Evolutionary conservation across 2,329 filamentous ascomycete species (phyloP), one percentile per base, ranked within the genome.

Genomic region (Zymoseptoria passerinii): DNA sequence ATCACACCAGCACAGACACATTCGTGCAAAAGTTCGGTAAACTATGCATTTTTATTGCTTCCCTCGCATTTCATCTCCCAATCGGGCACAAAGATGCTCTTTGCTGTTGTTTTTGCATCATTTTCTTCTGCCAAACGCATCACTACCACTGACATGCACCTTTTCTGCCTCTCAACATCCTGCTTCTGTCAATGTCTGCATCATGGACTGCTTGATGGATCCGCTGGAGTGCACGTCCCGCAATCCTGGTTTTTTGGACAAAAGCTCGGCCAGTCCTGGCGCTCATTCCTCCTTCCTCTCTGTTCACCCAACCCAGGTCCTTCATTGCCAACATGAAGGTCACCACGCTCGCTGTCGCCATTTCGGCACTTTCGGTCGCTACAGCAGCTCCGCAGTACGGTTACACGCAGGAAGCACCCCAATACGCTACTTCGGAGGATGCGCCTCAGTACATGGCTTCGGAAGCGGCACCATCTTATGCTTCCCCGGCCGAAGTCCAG

Each of bases 311-410:
- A 52, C 40, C 23, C 40, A 44, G 28, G 50, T 53, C 61, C 51
- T 52, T 60, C 58, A 52, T 53, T 58, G 20, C 56, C 28, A 53
- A 54, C 56, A 63, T 63, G 62, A 61, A 58, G 59, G 55, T 60
- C 60, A 57, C 50, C 52, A 54, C 55, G 10, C 29, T 61, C 44
- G 52, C 44, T 55, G 58, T 44, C 13, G 63, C 54, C 28, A 6
- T 60, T 23, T 50, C 58, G 28, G 62, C 58, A 2, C 28, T 61
- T 18, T 52, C 59, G 19, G 28, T 65, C 54, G 58, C 54, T 57
- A 57, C 28, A 51, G 59, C 59, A 10, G 40, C 35, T 19, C 54
- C 57, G 27, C 44, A 51, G 48, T 29, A 53, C 9, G 48, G 40
- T 13, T 49, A 54, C 29, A 7, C 28, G 20, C 28, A 40, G 4